Evolutionary conservation across 2,329 filamentous ascomycete species (phyloP), one percentile per base, ranked within the genome.

Genomic region (Alternaria incomplexa): DNA sequence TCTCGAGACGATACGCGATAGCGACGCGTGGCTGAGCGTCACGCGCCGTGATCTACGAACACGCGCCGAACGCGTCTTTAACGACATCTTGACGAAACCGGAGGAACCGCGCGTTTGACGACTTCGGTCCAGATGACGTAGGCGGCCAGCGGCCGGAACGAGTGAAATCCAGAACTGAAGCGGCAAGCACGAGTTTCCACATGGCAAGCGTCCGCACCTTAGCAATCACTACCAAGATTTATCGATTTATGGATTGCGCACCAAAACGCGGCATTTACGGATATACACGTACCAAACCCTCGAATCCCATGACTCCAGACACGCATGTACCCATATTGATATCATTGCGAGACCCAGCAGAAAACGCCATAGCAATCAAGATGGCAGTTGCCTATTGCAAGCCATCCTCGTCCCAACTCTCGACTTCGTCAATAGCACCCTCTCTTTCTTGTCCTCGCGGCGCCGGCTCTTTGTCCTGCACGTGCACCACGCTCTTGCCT

Each of bases 341-440:
- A 51, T 61, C 47, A 56, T 26, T 48, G 48, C 26, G 43, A 56
- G 7, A 52, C 20, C 45, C 25, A 22, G 23, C 9, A 28, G 28
- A 52, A 56, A 58, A 62, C 55, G 44, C 59, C 50, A 56, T 9
- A 51, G 6, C 23, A 54, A 56, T 12, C 17, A 20, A 22, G 30
- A 58, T 5, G 13, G 28, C 32, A 2, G 43, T 22, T 26, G 28
- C 17, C 36, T 65, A 65, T 45, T 32, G 68, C 67, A 73, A 44
- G 0, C 80, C 83, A 4, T 83, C 82, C 12, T 83, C 83, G 75
- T 96, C 96, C 74, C 97, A 86, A 3, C 89, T 90, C 78, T 97
- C 92, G 4, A 99, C 95, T 74, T 97, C 93, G 68, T 97, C 93
- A 58, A 98, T 88, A 0, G 93, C 93, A 36, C 87, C 89, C 32